phyloP scores from a whole-genome alignment of 2,329 filamentous ascomycete genomes.

The Cladosporium oxysporum region DNA sequence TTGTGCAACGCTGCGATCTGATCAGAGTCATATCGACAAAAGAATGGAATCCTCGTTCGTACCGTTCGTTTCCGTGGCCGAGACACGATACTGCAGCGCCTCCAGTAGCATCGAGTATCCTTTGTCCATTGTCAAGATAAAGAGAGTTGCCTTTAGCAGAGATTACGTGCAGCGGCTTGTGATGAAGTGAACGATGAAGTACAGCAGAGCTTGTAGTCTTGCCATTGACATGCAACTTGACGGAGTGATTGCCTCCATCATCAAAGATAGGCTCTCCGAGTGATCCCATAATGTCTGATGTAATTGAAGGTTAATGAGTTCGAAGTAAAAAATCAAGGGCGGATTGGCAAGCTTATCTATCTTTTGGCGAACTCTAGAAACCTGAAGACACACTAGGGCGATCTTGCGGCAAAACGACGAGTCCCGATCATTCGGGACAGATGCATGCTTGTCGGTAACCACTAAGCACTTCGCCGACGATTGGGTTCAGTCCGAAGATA shows the following conservation, averaged over 20 bases:
- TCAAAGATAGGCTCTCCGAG: neutral
- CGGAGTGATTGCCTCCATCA: too few species aligned
- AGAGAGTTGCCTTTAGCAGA: slow-evolving; percentile 55
- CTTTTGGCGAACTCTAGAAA: neutral
- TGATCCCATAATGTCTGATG: slow-evolving; percentile 12
- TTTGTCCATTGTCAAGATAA: slow-evolving; percentile 56
- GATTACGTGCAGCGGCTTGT: slow-evolving; percentile 49
- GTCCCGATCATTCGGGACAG: neutral
- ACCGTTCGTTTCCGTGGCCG: slow-evolving; percentile 64
- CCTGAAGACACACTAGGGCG: slow-evolving; percentile 9
- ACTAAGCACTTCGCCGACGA: neutral
- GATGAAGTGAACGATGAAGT: slow-evolving; percentile 54
- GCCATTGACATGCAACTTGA: neutral
- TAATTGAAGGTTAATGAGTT: neutral
- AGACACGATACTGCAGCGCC: slow-evolving; percentile 73
- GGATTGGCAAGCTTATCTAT: slow-evolving; percentile 5
- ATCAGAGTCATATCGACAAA: slow-evolving; percentile 9
- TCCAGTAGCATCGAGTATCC: slow-evolving; percentile 70
- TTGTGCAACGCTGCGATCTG: slow-evolving; percentile 49
- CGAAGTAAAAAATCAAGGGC: neutral
- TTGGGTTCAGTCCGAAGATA: neutral
- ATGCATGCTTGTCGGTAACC: neutral
- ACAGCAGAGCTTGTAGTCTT: slow-evolving; percentile 38
- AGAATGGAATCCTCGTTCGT: slow-evolving; percentile 10
- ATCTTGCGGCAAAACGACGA: neutral